Base-by-base conservation (phyloP, 805 yeast genomes). In the Teunomyces kruisii region DNA sequence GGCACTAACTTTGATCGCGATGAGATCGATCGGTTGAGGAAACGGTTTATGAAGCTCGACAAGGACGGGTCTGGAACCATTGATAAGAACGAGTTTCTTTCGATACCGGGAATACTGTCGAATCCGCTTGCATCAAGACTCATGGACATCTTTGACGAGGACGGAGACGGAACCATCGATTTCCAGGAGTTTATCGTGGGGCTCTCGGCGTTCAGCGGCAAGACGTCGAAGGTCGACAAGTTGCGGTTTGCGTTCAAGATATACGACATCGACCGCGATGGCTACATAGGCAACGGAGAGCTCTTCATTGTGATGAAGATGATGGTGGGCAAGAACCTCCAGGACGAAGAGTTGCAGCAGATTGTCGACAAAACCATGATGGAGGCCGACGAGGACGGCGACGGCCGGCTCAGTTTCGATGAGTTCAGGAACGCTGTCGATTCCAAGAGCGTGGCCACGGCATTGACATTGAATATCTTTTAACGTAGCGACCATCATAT, bases 231-330 rank as follows among this genome's bases (percentile, higher is more conserved):
- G 40, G 84, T 82, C 44, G 97, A 89, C 53, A 92, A 90, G 65
- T 75, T 92, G 47, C 75, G 74, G 59, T 94, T 95, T 71, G 94
- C 97, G 9, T 94, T 94, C 68, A 87, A 84, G 58, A 89, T 94
- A 14, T 94, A 94, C 61, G 99, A 94, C 61, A 89, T 94, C 51
- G 99, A 94, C 65, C 77, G 89, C 45, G 99, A 94, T 62, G 99
- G 99, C 0, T 90, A 60, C 61, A 88, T 94, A 30, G 91, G 97
- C 2, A 92, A 92, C 61, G 99, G 99, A 17, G 99, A 94, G 67
- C 66, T 94, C 45, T 94, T 85, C 58, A 75, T 92, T 32, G 98
- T 94, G 32, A 73, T 94, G 69, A 88, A 94, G 66, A 87, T 88
- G 80, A 94, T 94, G 99, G 99, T 95, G 22, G 99, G 98, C 1